A percentile compares a stretch with the other conserved stretches of the same genome.
phyloP scores from a whole-genome alignment of 192 early-diverging fungal species.

The Mortierella antarctica region DNA sequence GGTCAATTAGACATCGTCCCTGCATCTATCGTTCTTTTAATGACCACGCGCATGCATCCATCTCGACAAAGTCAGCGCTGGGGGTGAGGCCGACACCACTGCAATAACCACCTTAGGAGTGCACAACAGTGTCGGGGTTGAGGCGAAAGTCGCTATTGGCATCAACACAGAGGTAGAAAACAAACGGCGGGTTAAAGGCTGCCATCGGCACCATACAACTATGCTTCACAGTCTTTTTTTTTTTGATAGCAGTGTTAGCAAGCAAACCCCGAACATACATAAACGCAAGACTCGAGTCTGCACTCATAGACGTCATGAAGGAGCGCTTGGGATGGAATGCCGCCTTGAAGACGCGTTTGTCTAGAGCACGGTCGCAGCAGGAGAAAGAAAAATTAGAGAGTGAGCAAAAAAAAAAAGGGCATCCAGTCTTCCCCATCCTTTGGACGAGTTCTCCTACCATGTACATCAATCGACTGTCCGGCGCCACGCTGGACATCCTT shows the following conservation, averaged over 20 bases:
- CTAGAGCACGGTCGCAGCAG: not conserved
- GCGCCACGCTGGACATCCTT: slow-evolving; percentile 36
- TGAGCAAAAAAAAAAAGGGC: not conserved
- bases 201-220: not conserved
- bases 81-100: no score
- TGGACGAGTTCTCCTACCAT: slow-evolving; percentile 4
- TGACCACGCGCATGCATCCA: no score
- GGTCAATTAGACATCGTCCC: not conserved
- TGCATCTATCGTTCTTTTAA: not conserved
- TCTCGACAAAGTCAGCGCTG: no score
- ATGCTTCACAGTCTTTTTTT: not conserved
- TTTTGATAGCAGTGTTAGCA: not conserved
- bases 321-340: slow-evolving; percentile 40
- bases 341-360: slow-evolving; percentile 43
- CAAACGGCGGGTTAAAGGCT: not conserved
- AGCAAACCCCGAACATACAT: slow-evolving; percentile 18
- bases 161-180: not conserved
- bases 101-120: slow-evolving; percentile 2
- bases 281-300: slow-evolving; percentile 31
- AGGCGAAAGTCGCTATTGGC: slow-evolving; percentile 15
- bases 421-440: not conserved
- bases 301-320: slow-evolving; percentile 40
- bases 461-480: slow-evolving; percentile 39
- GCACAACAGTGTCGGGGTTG: slow-evolving; percentile 25
- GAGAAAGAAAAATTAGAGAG: not conserved